Percentiles rank a stretch among this genome's conserved stretches.
These are phyloP conservation scores for Penicillium odoratum DNA, from an alignment of 495 filamentous ascomycete species.

Conservation along the genomic window DNA sequence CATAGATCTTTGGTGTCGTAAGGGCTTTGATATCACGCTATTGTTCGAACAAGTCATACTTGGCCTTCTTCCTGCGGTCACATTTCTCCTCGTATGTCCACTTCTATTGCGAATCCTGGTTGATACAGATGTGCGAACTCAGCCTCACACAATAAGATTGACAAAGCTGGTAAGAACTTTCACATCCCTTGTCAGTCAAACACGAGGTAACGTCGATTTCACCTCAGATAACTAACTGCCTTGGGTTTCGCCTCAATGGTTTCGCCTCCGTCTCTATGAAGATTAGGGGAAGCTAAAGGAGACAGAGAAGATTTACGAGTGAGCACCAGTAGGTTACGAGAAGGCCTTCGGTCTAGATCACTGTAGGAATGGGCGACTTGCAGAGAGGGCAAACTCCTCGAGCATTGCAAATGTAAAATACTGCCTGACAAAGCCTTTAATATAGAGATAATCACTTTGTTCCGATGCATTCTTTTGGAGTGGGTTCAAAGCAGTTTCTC, in stretches of 20 bases:
- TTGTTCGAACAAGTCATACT: neutral
- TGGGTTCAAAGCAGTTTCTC: too few species aligned
- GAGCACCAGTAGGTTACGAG: too few species aligned
- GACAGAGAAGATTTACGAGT: too few species aligned
- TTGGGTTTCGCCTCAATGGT: conserved; percentile 1
- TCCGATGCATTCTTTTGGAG: too few species aligned
- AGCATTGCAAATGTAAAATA: too few species aligned
- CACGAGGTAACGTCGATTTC: neutral
- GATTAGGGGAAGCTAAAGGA: too few species aligned
- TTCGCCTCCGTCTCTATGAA: too few species aligned
- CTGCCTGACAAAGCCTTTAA: too few species aligned
- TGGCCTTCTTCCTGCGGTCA: neutral
- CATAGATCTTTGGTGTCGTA: neutral
- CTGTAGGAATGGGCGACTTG: too few species aligned
- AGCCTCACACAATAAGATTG: neutral
- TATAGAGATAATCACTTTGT: too few species aligned
- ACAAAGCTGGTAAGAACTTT: neutral
- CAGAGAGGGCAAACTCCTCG: too few species aligned
- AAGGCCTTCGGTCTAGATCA: too few species aligned
- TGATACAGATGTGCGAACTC: neutral
- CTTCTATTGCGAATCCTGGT: conserved; percentile 2
- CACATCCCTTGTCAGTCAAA: neutral
- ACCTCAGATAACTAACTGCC: conserved; percentile 4
- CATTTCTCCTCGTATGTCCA: neutral
- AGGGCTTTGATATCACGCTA: conserved; percentile 2